Evolutionary conservation across 2,329 filamentous ascomycete species (phyloP), one percentile per base, ranked within the genome.

Genomic region (Nannizzia gypsea): DNA sequence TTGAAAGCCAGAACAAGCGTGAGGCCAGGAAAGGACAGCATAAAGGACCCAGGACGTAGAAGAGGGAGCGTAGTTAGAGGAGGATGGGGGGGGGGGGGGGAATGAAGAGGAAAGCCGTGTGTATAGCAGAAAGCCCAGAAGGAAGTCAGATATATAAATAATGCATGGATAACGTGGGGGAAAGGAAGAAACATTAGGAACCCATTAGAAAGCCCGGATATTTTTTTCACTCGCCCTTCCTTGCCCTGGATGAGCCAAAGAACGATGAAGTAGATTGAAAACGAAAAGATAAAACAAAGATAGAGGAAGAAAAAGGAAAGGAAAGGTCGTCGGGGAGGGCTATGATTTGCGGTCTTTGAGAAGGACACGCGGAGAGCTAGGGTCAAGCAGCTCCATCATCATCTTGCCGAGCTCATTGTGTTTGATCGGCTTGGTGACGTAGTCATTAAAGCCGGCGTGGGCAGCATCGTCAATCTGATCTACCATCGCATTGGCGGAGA

Each of bases 401-500:
- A 77, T 76, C 61, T 73, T 75, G 26, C 76, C 76, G 17, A 78
- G 64, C 65, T 76, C 74, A 61, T 77, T 78, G 64, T 77, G 76
- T 61, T 77, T 77, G 63, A 78, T 77, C 26, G 76, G 76, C 62
- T 78, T 78, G 38, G 76, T 78, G 59, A 78, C 71, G 63, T 78
- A 78, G 66, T 78, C 74, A 59, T 77, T 78, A 67, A 78, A 78
- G 24, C 76, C 76, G 52, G 76, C 75, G 9, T 70, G 71, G 1
- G 74, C 73, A 17, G 76, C 76, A 58, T 77, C 70, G 60, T 76
- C 74, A 57, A 77, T 76, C 61, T 78, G 76, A 63, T 78, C 76
- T 20, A 73, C 76, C 76, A 78, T 78, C 38, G 76, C 76, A 65
- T 78, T 78, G 20, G 76, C 76, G 8, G 76, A 78, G 54, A 78